Base-by-base conservation (phyloP, 148 eudicot species). In the Camellia sinensis region DNA sequence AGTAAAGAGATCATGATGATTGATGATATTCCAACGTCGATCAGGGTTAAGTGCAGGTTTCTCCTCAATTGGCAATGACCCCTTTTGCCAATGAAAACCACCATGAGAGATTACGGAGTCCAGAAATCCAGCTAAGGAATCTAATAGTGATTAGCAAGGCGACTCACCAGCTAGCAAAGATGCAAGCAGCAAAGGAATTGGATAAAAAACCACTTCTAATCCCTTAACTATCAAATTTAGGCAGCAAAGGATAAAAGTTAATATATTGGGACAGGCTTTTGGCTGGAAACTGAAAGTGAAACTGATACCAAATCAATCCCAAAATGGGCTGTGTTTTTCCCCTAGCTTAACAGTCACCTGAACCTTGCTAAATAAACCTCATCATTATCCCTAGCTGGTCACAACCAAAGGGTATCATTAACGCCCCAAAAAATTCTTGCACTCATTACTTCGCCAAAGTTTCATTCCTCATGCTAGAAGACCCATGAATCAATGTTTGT, bases 281-380 rank as follows among this genome's bases (percentile, higher is more conserved):
- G 29, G 29, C 29, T 0, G 29, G 29, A 29, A 29, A 29, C 29
- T 29, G 29, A 29, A 29, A 29, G 29, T 29, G 29, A 29, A 29
- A 29, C 29, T 17, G 53, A 50, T 46, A 46, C 67, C n/a, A 77
- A 77, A 77, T n/a, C 57, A 48, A 63, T 6, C 71, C 71, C 45
- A 77, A 45, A 52, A 19, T 17, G 43, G 12, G 41, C 5, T 48
- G 5, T 50, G 4, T 44, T 43, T 15, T 46, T 29, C 29, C 67
- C 53, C 37, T 46, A 7, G 71, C 64, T 40, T 52, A 53, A 74
- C 10, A 57, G n/a, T 37, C 21, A 18, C 57, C 77, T 74, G 64
- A 72, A 72, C 18, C 61, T 37, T 37, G 63, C 50, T 40, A 74
- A 56, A 59, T 57, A 13, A 3, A 14, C 41, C 57, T 43, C 70